phyloP scores from a whole-genome alignment of 768 basidiomycete genomes.

The Piloderma croceum region DNA sequence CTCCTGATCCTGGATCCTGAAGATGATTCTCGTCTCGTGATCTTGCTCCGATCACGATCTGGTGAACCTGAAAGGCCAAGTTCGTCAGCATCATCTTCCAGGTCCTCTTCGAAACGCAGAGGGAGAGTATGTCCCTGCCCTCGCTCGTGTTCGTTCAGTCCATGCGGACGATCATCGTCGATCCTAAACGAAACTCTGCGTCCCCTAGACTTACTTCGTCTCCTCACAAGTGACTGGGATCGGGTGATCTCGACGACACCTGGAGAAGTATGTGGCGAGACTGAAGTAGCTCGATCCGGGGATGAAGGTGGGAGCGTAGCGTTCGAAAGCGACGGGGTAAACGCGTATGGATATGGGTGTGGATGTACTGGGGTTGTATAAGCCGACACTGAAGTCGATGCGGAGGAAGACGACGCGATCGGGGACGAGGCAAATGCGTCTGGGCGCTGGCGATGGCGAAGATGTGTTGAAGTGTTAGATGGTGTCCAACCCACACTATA shows the following conservation, averaged over 20 bases:
- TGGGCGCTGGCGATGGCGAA: conserved; percentile 12
- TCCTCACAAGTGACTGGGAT: conserved; percentile 33
- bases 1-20: not conserved
- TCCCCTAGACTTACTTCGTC: conserved; percentile 48
- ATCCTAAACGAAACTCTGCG: conserved; percentile 54
- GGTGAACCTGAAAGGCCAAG: no score
- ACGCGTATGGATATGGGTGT: conserved; percentile 34
- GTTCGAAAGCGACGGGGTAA: conserved; percentile 40
- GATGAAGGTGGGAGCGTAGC: conserved; percentile 51
- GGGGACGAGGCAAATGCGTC: conserved; percentile 23
- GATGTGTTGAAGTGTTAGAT: conserved; percentile 14
- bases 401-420: conserved; percentile 25
- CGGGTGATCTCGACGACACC: conserved; percentile 22
- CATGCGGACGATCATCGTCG: conserved; percentile 21
- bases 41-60: not conserved
- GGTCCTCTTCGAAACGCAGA: not conserved
- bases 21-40: not conserved
- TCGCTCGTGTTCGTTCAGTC: not conserved
- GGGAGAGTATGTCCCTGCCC: not conserved
- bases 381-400: conserved; percentile 15
- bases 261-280: conserved; percentile 27
- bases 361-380: conserved; percentile 35
- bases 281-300: conserved; percentile 35
- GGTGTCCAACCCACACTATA: conserved; percentile 12
- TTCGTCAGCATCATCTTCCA: no score